Conservation (phyloP, 2,329 filamentous ascomycete genomes). For the Capronia americana region DNA sequence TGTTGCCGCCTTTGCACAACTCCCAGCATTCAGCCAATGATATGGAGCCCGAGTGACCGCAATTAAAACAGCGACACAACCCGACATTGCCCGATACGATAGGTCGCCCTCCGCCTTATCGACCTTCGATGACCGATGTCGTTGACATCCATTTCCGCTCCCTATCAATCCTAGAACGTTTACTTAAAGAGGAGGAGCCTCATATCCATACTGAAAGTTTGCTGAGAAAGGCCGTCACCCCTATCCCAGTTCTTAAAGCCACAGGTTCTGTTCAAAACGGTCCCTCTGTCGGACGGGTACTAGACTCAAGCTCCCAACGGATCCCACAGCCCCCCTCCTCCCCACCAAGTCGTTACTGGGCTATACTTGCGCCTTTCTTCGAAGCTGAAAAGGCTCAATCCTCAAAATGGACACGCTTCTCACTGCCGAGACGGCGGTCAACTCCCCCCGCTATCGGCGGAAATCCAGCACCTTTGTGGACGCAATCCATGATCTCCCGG, state of each 20-base stretch:
- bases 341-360: background rate
- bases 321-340: background rate
- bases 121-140: background rate
- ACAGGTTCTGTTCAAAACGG: background rate
- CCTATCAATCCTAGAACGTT: background rate
- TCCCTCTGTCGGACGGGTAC: background rate
- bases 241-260: too few relatives aligned
- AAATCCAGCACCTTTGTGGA: slow-evolving; percentile 97
- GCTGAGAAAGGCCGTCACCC: too few relatives aligned
- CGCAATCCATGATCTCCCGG: slow-evolving; percentile 90
- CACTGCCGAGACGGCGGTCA: slow-evolving; percentile 89
- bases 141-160: background rate
- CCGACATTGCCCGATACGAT: background rate
- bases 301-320: background rate
- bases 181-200: background rate
- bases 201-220: background rate
- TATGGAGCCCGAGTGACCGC: background rate
- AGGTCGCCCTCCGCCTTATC: slow-evolving; percentile 1
- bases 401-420: slow-evolving; percentile 57
- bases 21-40: background rate
- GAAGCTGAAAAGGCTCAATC: background rate
- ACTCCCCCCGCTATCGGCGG: slow-evolving; percentile 85
- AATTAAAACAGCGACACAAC: slow-evolving; percentile 1
- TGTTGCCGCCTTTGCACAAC: background rate
- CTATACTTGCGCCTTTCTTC: background rate